phyloP scores from a whole-genome alignment of 768 basidiomycete genomes.

The Tricholoma sp. region DNA sequence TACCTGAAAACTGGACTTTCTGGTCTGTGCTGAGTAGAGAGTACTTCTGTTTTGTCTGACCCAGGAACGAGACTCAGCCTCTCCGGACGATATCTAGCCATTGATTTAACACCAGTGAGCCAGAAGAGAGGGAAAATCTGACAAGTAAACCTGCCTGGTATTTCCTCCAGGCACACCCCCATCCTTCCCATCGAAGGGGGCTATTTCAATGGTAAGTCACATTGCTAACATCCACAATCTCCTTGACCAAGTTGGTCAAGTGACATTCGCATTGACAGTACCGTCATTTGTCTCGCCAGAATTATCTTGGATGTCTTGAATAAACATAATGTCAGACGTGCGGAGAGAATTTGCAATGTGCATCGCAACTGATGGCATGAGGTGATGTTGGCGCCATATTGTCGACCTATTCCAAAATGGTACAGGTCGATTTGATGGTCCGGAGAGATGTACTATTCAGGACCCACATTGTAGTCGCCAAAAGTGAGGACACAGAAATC shows the following conservation, averaged over 20 bases:
- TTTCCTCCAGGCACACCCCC: constrained; percentile 62
- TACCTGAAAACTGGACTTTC: constrained; percentile 33
- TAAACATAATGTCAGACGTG: constrained; percentile 53
- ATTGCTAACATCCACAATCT: constrained; percentile 39
- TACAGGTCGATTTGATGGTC: constrained; percentile 1
- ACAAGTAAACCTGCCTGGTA: constrained; percentile 56
- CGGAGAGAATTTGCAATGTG: constrained; percentile 47
- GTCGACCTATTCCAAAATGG: constrained; percentile 35
- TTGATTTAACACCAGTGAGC: background rate
- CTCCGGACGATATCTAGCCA: constrained; percentile 40
- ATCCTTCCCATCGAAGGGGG: constrained; percentile 49
- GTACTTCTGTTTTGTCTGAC: constrained; percentile 36
- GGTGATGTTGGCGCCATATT: constrained; percentile 48
- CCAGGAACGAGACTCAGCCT: constrained; percentile 43
- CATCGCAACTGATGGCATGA: constrained; percentile 44
- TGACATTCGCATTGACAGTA: constrained; percentile 46
- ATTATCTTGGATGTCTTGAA: constrained; percentile 64
- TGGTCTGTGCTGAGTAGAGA: constrained; percentile 27
- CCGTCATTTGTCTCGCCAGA: constrained; percentile 49
- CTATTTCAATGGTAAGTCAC: constrained; percentile 44
- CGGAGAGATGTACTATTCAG: background rate
- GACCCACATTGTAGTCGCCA: constrained; percentile 55
- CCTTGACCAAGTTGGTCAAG: constrained; percentile 43
- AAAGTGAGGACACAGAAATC: constrained; percentile 44
- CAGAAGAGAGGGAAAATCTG: constrained; percentile 12